A percentile compares a stretch with the other conserved stretches of the same genome.
Evolutionary conservation across 2,329 filamentous ascomycete genomes (phyloP).

Genomic region (Raffaelea ambrosiae): DNA sequence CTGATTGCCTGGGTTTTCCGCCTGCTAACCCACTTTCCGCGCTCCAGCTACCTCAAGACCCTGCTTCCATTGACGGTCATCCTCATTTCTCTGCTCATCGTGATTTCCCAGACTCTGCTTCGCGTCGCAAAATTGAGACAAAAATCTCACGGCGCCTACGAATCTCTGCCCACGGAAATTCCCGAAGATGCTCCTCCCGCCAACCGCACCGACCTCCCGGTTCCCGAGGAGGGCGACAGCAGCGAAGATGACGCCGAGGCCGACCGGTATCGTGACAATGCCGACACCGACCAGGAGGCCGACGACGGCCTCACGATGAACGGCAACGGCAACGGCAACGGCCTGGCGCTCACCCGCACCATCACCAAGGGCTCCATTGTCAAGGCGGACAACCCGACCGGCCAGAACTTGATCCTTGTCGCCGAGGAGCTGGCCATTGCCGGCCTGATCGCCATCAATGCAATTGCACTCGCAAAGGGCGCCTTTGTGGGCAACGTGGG

Average conservation of each 20-base stretch:
- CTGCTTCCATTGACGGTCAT: conserved; percentile 69
- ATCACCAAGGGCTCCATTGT: conserved; percentile 56
- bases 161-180: conserved; percentile 3
- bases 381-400: conserved; percentile 67
- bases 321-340: conserved; percentile 46
- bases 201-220: conserved; percentile 43
- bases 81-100: conserved; percentile 58
- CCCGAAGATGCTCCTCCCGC: conserved; percentile 11
- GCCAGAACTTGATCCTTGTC: conserved; percentile 59
- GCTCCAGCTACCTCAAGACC: conserved; percentile 64
- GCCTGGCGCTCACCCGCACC: conserved; percentile 43
- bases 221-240: conserved; percentile 28
- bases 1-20: background rate
- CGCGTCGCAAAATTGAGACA: conserved; percentile 44
- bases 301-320: conserved; percentile 52
- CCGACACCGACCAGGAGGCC: conserved; percentile 39
- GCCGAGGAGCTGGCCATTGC: conserved; percentile 69
- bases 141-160: conserved; percentile 8
- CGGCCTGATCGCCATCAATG: conserved; percentile 62
- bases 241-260: conserved; percentile 40
- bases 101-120: conserved; percentile 50
- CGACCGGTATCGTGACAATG: conserved; percentile 53
- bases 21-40: background rate
- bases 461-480: conserved; percentile 52
- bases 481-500: conserved; percentile 50